phyloP scores from a whole-genome alignment of 2,329 filamentous ascomycete species.

The Niveomyces coronatus region DNA sequence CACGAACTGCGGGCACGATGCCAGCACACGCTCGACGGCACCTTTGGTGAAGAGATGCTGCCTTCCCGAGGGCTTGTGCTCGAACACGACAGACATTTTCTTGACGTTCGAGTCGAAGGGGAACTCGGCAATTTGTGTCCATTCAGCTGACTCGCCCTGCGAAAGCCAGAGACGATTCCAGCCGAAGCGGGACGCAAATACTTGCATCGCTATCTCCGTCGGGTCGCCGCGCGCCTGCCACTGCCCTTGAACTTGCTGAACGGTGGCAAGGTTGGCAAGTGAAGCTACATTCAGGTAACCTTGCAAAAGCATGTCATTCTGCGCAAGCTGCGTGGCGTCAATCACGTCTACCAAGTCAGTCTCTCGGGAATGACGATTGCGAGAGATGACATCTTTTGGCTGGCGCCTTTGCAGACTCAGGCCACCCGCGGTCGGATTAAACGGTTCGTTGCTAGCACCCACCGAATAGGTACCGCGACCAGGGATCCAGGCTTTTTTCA shows the following conservation, averaged over 20 bases:
- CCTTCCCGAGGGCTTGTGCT: constrained; percentile 27
- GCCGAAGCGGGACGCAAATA: constrained; percentile 59
- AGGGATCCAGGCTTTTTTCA: constrained; percentile 42
- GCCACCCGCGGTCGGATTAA: constrained; percentile 44
- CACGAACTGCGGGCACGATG: constrained; percentile 47
- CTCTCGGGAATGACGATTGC: constrained; percentile 15
- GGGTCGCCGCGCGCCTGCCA: constrained; percentile 55
- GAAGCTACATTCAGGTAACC: constrained; percentile 53
- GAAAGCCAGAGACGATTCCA: constrained; percentile 47
- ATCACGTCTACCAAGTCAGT: constrained; percentile 18
- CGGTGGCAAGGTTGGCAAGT: constrained; percentile 54
- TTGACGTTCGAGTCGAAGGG: constrained; percentile 67
- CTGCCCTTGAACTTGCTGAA: constrained; percentile 41
- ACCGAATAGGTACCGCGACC: constrained; percentile 36
- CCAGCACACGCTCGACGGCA: constrained; percentile 59
- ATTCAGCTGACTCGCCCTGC: constrained; percentile 37
- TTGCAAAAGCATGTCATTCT: constrained; percentile 37
- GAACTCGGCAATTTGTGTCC: constrained; percentile 55
- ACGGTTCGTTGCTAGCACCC: constrained; percentile 40
- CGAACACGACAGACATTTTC: constrained; percentile 65
- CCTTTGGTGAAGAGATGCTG: constrained; percentile 52
- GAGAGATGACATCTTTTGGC: constrained; percentile 25
- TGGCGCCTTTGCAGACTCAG: constrained; percentile 28
- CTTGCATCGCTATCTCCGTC: constrained; percentile 65
- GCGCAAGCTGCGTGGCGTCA: constrained; percentile 22